Evolutionary conservation across 768 basidiomycete genomes (phyloP), one percentile per base, ranked within the genome.

Genomic region (Leccinum aurantiacum): DNA sequence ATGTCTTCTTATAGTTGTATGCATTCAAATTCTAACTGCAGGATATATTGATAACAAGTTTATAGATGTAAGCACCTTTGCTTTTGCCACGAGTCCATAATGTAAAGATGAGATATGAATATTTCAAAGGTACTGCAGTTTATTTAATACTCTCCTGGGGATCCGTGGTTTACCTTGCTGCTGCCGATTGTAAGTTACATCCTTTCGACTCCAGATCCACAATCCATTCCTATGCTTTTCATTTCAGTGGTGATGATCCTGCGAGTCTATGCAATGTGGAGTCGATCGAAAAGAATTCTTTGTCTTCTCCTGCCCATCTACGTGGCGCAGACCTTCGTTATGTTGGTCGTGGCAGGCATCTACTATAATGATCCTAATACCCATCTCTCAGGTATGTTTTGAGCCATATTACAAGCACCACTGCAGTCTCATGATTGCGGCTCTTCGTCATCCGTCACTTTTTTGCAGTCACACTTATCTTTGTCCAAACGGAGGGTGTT

Each of bases 201-300:
- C 2, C 4, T 4, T 2, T 13, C 14, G 0, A 14, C n/a, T 33
- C 17, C 1, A 5, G 24, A 9, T 17, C 11, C 4, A 6, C n/a
- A 35, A 6, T 22, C 14, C 15, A 27, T 52, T 8, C 8, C 0
- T 9, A 19, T 17, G 4, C 11, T 22, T 37, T 31, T 3, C 14
- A 19, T 35, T 46, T 13, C 3, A 66, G 65, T 65, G 4, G 17
- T 65, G 14, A 66, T 66, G 64, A 46, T 66, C 19, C 27, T 66
- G 9, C 52, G 63, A 0, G 63, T 65, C 1, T 65, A 65, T 54
- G 50, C 63, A 41, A 56, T 65, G 55, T 65, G 60, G 56, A 41
- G 25, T 15, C 59, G 27, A n/a, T 66, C 59, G 14, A 66, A 38
- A 35, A 11, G 29, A 9, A 48, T 66, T 1, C 51, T 66, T 13